Base-by-base conservation (phyloP, 768 basidiomycete genomes). In the Leucocoprinus leucothites region DNA sequence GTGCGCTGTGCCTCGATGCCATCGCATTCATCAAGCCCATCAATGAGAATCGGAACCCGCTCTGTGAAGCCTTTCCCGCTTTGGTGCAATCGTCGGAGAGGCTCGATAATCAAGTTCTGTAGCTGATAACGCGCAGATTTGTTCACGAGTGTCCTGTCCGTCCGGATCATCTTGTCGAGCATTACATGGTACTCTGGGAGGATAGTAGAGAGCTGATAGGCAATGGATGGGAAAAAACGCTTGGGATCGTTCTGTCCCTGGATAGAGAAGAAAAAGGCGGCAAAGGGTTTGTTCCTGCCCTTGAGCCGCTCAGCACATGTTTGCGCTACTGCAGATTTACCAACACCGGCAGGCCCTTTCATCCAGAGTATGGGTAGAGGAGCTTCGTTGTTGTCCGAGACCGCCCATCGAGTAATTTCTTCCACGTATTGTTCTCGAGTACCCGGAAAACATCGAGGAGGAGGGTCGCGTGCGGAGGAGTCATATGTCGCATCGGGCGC, bases 181-280 rank as follows among this genome's bases (percentile, higher is more conserved):
- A 53, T n/a, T 9, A 19, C 43, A 9, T 31, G 31, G 7, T 53
- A 53, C 3, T 51, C 40, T 21, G 51, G n/a, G 19, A 43, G 9
- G 19, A 19, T 16, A 21, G 43, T 31, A 18, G 56, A 43, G 43
- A 57, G 46, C 18, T 56, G 54, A n/a, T 56, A 56, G 13, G 47
- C 38, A 42, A 56, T 24, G 22, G 47, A 35, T 34, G 46, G 21
- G 8, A 56, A 40, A 24, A 56, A 21, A 31, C 34, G 26, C 11
- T 3, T 11, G 31, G 26, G 9, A n/a, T 56, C 31, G 13, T 22
- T 21, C 7, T 36, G 34, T 4, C 38, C 24, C 9, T 42, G 24
- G 22, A 42, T 35, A 0, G 50, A 41, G 22, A 51, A 57, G 36
- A 57, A 57, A 24, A 57, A 57, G 24, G 44, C 51, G 5, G 35